Percentiles rank a stretch among this genome's conserved stretches.
Evolutionary conservation across 352 stramenopile species (phyloP).

Genomic region (Globisporangium parvum): DNA sequence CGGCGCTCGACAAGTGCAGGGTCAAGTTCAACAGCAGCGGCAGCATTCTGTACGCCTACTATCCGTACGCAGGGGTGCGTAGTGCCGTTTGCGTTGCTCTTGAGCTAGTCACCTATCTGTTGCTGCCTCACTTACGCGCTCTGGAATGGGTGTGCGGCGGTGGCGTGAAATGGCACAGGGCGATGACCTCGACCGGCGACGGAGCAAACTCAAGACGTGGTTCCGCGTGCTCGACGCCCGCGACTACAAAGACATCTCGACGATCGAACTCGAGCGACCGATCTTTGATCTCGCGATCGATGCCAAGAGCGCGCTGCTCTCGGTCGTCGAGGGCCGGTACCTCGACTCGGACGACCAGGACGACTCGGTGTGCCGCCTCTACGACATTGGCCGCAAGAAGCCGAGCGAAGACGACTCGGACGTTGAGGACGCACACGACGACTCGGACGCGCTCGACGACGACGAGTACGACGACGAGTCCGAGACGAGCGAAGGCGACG

Average conservation of each 20-base stretch:
- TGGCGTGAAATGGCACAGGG: conserved; percentile 23
- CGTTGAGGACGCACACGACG: conserved; percentile 65
- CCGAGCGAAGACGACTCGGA: conserved; percentile 86
- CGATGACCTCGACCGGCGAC: conserved; percentile 47
- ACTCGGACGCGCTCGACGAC: conserved; percentile 65
- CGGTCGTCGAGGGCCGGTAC: conserved; percentile 72
- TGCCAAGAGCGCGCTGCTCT: conserved; percentile 54
- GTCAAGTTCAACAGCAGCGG: conserved; percentile 69
- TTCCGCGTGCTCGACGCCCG: conserved; percentile 77
- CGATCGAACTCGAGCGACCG: conserved; percentile 69
- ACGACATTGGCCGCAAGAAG: conserved; percentile 81
- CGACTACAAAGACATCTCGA: conserved; percentile 83
- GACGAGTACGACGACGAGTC: conserved; percentile 78
- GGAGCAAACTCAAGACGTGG: conserved; percentile 75
- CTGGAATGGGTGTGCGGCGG: neutral
- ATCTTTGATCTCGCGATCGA: conserved; percentile 73
- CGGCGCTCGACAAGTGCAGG: conserved; percentile 79
- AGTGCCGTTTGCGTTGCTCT: too few relatives aligned
- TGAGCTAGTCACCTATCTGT: too few relatives aligned
- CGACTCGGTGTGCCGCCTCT: conserved; percentile 78
- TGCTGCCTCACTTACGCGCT: too few relatives aligned
- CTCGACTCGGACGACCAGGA: conserved; percentile 58
- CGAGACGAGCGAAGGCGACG: conserved; percentile 29
- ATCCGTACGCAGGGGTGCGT: conserved; percentile 59
- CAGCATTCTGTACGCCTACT: conserved; percentile 80